Evolutionary conservation across 306 rosid genomes (phyloP), one percentile per base, ranked within the genome.

Genomic region (Aeschynomene evenia): DNA sequence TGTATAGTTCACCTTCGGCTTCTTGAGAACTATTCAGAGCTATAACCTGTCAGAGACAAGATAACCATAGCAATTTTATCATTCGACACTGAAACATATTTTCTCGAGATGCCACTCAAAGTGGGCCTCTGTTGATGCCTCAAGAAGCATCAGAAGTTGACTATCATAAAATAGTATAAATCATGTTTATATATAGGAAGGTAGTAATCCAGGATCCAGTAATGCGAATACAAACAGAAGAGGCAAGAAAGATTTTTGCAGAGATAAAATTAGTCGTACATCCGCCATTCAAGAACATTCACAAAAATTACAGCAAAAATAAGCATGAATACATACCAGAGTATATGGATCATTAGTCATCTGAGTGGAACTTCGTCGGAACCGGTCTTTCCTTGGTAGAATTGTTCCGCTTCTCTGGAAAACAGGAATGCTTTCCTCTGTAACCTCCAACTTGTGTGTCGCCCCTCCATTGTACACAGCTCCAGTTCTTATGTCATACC

Each of bases 351-450:
- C 99, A 26, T 94, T 87, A 16, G 65, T 74, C 99, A 91, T 94
- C 84, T 87, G 99, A 12, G 96, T 87, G 74, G 99, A 88, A 85
- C 99, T 91, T 71, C 95, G 88, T 57, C 99, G 92, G 58, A 84
- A 83, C n/a, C 97, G 80, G 80, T 91, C 99, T 78, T 83, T 94
- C 84, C 99, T 87, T 4, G 97, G 79, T 49, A 94, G 62, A 80
- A 94, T 94, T 23, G 96, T 88, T 63, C 99, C 99, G 64, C 81
- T 92, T 81, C 90, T 91, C 83, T 78, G 95, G 86, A 94, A 89
- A 71, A 92, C 92, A 77, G 99, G 99, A 79, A 94, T 64, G 67
- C 87, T 74, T 73, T 89, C 97, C 74, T 91, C 92, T 52, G 87
- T 79, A 79, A 79, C 83, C 4, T 75, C 85, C 76, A 94, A 66